These are phyloP conservation scores for Kazachstania africana DNA, from an alignment of 805 yeast species.

Conservation along the genomic window DNA sequence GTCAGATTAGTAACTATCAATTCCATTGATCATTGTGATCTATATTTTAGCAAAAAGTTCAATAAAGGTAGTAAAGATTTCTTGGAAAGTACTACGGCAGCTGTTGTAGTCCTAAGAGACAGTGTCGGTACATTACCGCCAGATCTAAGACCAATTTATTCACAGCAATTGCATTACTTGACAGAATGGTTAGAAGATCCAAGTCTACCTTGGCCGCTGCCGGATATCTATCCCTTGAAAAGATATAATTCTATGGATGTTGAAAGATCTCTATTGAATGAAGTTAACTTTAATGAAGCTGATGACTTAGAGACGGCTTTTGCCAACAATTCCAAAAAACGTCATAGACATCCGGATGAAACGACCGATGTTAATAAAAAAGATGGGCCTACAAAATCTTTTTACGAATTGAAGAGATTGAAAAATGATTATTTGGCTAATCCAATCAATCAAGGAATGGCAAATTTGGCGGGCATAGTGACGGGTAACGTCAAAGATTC, in stretches of 20 bases:
- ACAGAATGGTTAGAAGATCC: constrained; percentile 46
- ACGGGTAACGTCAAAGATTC: constrained; percentile 29
- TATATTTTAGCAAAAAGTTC: constrained; percentile 32
- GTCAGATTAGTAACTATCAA: constrained; percentile 64
- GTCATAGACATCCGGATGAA: constrained; percentile 12
- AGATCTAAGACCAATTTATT: constrained; percentile 63
- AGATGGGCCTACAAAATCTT: constrained; percentile 15
- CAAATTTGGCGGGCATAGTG: constrained; percentile 39
- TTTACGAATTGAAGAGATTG: constrained; percentile 51
- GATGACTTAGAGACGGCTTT: constrained; percentile 33
- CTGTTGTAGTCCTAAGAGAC: constrained; percentile 71
- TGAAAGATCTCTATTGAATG: constrained; percentile 63
- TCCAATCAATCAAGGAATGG: constrained; percentile 46
- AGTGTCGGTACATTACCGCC: constrained; percentile 75
- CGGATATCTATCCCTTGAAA: constrained; percentile 55
- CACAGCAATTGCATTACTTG: constrained; percentile 51
- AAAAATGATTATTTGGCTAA: constrained; percentile 59
- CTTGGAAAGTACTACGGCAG: constrained; percentile 62
- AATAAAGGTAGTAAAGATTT: constrained; percentile 28
- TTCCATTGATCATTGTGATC: constrained; percentile 72
- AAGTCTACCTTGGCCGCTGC: constrained; percentile 58
- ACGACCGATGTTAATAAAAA: constrained; percentile 3
- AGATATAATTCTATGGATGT: constrained; percentile 62
- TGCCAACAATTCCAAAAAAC: constrained; percentile 15
- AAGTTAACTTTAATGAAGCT: constrained; percentile 45